Evolutionary conservation across 768 basidiomycete genomes (phyloP).

Genomic region (Cystobasidium tubakii): DNA sequence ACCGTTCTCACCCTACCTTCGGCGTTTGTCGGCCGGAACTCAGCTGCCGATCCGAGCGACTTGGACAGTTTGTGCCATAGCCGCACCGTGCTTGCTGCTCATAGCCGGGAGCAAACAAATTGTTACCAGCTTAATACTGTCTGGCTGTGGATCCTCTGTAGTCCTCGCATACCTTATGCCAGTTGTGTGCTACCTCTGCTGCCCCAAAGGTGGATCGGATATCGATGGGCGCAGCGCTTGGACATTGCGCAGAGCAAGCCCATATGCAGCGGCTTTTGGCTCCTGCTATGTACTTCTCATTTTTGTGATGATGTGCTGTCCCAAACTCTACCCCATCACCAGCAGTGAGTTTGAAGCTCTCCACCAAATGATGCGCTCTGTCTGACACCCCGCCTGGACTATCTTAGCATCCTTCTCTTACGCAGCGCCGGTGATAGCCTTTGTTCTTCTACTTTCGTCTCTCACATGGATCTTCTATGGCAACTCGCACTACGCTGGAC

Average conservation of each 20-base stretch:
- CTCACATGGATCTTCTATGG: constrained; percentile 51
- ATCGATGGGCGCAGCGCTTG: constrained; percentile 50
- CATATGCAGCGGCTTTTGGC: constrained; percentile 44
- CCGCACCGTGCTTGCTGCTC: constrained; percentile 47
- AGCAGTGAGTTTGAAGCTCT: constrained; percentile 41
- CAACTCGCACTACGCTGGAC: constrained; percentile 50
- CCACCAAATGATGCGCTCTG: not conserved
- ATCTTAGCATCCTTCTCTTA: constrained; percentile 47
- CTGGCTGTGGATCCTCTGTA: constrained; percentile 48
- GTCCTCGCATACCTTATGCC: constrained; percentile 48
- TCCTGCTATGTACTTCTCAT: constrained; percentile 44
- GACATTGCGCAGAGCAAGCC: constrained; percentile 49
- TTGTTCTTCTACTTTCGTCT: constrained; percentile 46
- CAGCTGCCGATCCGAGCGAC: constrained; percentile 49
- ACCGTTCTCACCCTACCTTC: constrained; percentile 49
- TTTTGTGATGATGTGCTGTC: constrained; percentile 48
- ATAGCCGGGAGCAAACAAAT: constrained; percentile 46
- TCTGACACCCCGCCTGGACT: not conserved
- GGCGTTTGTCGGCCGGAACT: constrained; percentile 44
- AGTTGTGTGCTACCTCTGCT: constrained; percentile 37
- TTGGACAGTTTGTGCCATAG: constrained; percentile 48
- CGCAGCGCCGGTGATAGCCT: constrained; percentile 48
- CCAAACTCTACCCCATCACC: constrained; percentile 47
- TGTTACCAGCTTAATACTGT: constrained; percentile 48
- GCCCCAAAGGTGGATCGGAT: constrained; percentile 39